Evolutionary conservation across 306 rosid species (phyloP), one percentile per base, ranked within the genome.

Genomic region (Rosa persica): DNA sequence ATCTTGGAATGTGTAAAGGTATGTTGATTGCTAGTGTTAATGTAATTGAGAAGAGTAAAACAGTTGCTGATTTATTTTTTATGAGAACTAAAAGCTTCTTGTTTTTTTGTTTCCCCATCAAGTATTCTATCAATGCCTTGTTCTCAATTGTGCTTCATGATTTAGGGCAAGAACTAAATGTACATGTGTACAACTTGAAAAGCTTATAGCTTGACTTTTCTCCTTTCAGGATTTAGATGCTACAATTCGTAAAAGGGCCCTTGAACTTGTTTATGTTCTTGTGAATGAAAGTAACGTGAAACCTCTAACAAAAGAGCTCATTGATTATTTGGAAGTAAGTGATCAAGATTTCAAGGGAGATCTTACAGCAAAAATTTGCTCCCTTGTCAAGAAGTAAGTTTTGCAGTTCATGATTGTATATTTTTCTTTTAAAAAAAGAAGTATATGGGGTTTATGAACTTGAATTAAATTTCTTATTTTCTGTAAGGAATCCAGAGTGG

Each of bases 1-100:
- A 95, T 95, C 81, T 82, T 95, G 85, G 99, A 95, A 87, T 95
- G 99, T 78, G 99, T 95, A 2, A 95, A 95, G 98, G 99, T 95
- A 86, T 78, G 86, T 65, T 82, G 48, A 23, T 22, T 43, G 15
- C 34, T 76, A 73, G 9, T 71, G 68, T 80, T 46, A 38, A 43
- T 61, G 48, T 76, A 47, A 46, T 47, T 68, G 42, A 42, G 13
- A 60, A 36, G 4, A 12, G 36, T 27, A 11, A 54, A 22, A 40
- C 36, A 48, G 7, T 42, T 40, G 49, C 43, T 60, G 42, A 67
- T 36, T 60, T 23, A 34, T 52, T 40, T n/a, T 19, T 77, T 23
- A 4, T 36, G 23, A 54, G 51, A 64, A 46, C 25, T 20, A 34
- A 62, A 20, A 19, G 8, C 0, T 68, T 13, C n/a, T n/a, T 8